phyloP scores from a whole-genome alignment of 2,329 filamentous ascomycete genomes.

The Cercospora nicotianae region DNA sequence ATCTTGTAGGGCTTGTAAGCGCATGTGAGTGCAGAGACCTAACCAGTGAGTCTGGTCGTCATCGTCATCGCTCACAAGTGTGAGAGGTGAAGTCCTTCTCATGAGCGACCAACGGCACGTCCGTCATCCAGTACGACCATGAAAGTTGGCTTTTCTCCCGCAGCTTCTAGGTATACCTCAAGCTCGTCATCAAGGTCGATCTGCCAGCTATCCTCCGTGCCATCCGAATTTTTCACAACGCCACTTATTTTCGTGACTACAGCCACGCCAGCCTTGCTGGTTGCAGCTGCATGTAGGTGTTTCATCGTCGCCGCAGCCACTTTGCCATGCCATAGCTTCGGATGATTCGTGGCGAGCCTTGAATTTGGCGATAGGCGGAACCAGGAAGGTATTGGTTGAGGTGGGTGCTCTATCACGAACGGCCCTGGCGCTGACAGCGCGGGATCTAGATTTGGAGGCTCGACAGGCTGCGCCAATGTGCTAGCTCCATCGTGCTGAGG shows the following conservation, averaged over 20 bases:
- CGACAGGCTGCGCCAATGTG: slow-evolving; percentile 23
- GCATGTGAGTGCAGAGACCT: not conserved
- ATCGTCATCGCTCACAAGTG: not conserved
- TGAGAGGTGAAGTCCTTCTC: not conserved
- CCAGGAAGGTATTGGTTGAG: slow-evolving; percentile 57
- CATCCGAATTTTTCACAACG: slow-evolving; percentile 41
- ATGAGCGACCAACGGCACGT: not conserved
- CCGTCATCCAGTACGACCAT: slow-evolving; percentile 35
- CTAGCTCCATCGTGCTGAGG: slow-evolving; percentile 5
- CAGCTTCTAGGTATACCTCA: slow-evolving; percentile 64
- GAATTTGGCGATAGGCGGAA: slow-evolving; percentile 69
- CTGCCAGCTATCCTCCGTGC: slow-evolving; percentile 61
- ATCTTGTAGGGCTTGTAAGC: not conserved
- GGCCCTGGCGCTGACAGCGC: slow-evolving; percentile 20
- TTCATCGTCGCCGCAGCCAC: slow-evolving; percentile 59
- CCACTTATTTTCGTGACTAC: slow-evolving; percentile 24
- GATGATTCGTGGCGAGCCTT: slow-evolving; percentile 50
- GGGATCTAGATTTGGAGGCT: slow-evolving; percentile 28
- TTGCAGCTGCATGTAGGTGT: slow-evolving; percentile 64
- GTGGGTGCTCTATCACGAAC: slow-evolving; percentile 34
- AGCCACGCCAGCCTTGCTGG: slow-evolving; percentile 52
- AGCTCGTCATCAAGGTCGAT: slow-evolving; percentile 73
- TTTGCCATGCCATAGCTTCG: slow-evolving; percentile 65
- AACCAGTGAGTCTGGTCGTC: not conserved
- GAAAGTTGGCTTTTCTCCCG: slow-evolving; percentile 61